Evolutionary conservation across 1,284 basidiomycete species (phyloP), one percentile per base, ranked within the genome.

Genomic region (Fomitopsis betulina): DNA sequence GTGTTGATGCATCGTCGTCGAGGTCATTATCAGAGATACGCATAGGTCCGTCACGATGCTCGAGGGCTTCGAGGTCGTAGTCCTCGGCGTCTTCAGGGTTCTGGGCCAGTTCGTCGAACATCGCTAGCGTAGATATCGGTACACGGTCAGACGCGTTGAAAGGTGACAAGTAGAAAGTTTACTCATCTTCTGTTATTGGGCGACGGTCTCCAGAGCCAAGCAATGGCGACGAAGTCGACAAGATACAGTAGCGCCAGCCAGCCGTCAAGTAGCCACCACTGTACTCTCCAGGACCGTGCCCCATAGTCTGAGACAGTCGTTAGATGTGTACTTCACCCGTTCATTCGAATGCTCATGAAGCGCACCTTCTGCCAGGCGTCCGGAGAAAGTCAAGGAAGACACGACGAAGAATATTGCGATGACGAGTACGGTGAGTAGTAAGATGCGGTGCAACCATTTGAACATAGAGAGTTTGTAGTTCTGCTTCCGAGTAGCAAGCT

Each of bases 261-360:
- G n/a, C 95, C 97, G 67, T 99, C 97, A 45, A 99, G 81, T 15
- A 99, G 77, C 84, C 95, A 94, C 97, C 97, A 99, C 54, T 96
- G 86, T 55, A 86, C 84, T 63, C 83, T 84, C 96, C 96, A 99
- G n/a, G 93, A 92, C 62, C 89, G 88, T 1, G 96, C 91, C 7
- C 93, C 90, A 69, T 96, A 98, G 69, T 96, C 93, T 94, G 10
- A 15, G 39, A 23, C 3, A 0, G n/a, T 27, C 7, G 17, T 55
- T 40, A 15, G 21, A 6, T 19, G 25, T 6, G 8, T 21, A 13
- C 5, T 21, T n/a, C 27, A 53, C 35, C 8, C 10, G 30, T 21
- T n/a, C 27, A 53, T 19, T 23, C 10, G 30, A 9, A 12, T 17
- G n/a, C 17, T 17, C 12, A 25, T 32, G 38, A 17, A 39, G 35